Conservation (phyloP, 2,329 filamentous ascomycete species). For the Ploettnerulaceae sp. region DNA sequence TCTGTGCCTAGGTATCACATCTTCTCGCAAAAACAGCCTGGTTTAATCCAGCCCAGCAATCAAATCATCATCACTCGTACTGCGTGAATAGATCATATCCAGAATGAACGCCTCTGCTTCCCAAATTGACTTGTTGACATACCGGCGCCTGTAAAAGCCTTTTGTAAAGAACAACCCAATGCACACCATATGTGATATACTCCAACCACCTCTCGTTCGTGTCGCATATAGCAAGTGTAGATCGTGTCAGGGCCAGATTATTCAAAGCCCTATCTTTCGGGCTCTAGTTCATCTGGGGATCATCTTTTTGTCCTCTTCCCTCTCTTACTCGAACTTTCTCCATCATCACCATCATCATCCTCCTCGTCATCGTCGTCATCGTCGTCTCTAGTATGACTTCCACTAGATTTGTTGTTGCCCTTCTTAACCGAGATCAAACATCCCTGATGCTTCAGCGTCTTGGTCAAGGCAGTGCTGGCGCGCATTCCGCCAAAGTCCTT, state of each 20-base stretch:
- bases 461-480: constrained; percentile 68
- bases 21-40: not conserved
- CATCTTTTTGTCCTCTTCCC: constrained; percentile 20
- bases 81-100: not conserved
- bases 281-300: not conserved
- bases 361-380: constrained; percentile 17
- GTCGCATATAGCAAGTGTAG: not conserved
- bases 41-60: not conserved
- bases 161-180: not conserved
- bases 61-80: constrained; percentile 5
- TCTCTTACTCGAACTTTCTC: constrained; percentile 4
- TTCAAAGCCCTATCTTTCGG: not conserved
- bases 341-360: constrained; percentile 6
- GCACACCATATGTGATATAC: too few species aligned
- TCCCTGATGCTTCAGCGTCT: constrained; percentile 70
- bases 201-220: constrained; percentile 2
- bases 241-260: not conserved
- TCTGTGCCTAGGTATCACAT: constrained; percentile 14
- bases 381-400: too few species aligned
- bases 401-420: constrained; percentile 60
- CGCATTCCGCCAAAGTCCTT: constrained; percentile 86
- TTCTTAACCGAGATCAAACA: constrained; percentile 85
- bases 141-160: not conserved
- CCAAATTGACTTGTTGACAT: not conserved
- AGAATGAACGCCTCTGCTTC: not conserved